Evolutionary conservation across 2,329 filamentous ascomycete species (phyloP).

Genomic region (Exophiala calicioides): DNA sequence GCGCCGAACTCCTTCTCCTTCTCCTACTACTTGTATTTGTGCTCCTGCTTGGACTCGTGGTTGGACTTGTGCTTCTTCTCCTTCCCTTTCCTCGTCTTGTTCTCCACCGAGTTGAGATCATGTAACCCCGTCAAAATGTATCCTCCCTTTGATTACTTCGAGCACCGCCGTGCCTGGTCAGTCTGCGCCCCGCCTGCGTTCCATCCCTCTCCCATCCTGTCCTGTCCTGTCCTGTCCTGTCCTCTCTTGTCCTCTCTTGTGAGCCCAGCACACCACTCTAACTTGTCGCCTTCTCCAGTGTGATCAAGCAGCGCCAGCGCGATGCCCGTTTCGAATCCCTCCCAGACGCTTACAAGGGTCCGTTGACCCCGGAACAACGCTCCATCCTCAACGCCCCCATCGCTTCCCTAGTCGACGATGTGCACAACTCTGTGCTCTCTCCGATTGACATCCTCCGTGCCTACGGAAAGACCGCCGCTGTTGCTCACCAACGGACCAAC

Average conservation of each 20-base stretch:
- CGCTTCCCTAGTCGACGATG: constrained; percentile 72
- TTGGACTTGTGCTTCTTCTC: not conserved
- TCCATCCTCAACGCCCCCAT: constrained; percentile 72
- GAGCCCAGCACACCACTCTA: too few species aligned
- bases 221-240: not conserved
- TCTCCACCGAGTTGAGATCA: not conserved
- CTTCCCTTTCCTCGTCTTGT: not conserved
- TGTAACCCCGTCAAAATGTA: constrained; percentile 40
- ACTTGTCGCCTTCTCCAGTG: constrained; percentile 52
- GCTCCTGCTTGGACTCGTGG: too few species aligned
- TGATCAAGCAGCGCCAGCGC: constrained; percentile 77
- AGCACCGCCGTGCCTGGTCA: constrained; percentile 72
- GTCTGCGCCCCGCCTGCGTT: constrained; percentile 29
- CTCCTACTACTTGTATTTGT: too few species aligned
- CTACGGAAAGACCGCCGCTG: constrained; percentile 83
- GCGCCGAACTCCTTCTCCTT: too few species aligned
- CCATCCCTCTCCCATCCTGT: not conserved
- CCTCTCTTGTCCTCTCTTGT: constrained; percentile 8
- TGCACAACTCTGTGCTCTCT: constrained; percentile 67
- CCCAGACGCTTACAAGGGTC: constrained; percentile 63
- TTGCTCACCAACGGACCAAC: constrained; percentile 83
- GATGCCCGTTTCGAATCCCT: constrained; percentile 68
- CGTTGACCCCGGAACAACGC: constrained; percentile 65
- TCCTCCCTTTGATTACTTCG: constrained; percentile 65
- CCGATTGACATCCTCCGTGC: constrained; percentile 75